Base-by-base conservation (phyloP, 176 grass and related monocot species). In the Rhynchospora pubera region DNA sequence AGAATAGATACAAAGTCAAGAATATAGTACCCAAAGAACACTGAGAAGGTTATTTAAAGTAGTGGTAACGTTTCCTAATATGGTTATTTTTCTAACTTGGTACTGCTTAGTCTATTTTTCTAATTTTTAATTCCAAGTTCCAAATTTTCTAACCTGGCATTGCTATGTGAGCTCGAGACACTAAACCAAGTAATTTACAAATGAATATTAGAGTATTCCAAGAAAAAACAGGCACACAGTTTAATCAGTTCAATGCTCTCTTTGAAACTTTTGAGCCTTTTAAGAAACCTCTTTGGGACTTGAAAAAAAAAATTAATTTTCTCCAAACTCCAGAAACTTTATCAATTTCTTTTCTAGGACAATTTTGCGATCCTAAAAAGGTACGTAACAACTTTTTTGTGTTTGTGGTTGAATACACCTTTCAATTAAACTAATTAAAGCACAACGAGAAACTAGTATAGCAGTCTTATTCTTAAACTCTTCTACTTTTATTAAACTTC, bases 271-370 rank as follows among this genome's bases (percentile, higher is more conserved):
- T 50, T 50, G 42, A 75, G 7, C 14, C 16, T 10, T 81, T 28
- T 47, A 65, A 81, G 18, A n/a, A 81, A 51, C 79, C 43, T 16
- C 39, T 65, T 81, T 62, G 79, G 59, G 42, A 16, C 39, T 82
- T 9, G 21, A 39, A 23, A 46, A 63, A 63, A 42, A 47, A 44
- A 8, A 74, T 24, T 6, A 75, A 30, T 53, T 75, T 75, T 55
- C 23, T 16, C 24, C 47, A 5, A 30, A 55, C 44, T 24, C 19
- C 9, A 50, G 50, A 50, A 26, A 23, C 19, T 24, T 48, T 2
- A 7, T 50, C 10, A 51, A 24, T 74, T 47, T 51, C 4, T 6
- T 66, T 66, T 0, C 8, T 52, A 28, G 47, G 24, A 53, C 10
- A 13, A 15, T 76, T 76, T 6, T 44, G 18, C 18, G 18, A 60